Evolutionary conservation across 176 grass and related monocot species (phyloP).

Genomic region (Coix lacrymajobi): DNA sequence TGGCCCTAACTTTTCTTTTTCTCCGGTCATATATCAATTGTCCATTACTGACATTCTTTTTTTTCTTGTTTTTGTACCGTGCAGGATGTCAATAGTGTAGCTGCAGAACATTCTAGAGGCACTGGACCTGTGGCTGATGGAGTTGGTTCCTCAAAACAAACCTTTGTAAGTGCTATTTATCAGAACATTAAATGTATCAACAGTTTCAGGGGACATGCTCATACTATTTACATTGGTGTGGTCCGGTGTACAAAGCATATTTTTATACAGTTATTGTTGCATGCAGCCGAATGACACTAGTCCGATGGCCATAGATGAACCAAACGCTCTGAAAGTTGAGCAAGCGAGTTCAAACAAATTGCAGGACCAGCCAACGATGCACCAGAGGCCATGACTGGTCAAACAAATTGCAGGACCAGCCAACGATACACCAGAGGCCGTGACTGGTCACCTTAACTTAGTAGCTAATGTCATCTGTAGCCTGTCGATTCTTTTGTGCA

Average conservation of each 20-base stretch:
- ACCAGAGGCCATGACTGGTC: conserved; percentile 37
- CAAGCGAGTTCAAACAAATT: conserved; percentile 37
- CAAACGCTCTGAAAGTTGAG: conserved; percentile 31
- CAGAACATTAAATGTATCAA: conserved; percentile 1
- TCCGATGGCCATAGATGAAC: conserved; percentile 48
- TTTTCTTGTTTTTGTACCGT: background rate
- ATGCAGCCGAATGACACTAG: conserved; percentile 38
- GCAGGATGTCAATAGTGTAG: conserved; percentile 32
- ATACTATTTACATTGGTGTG: background rate
- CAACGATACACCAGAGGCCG: conserved; percentile 27
- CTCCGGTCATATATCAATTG: background rate
- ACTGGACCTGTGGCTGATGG: conserved; percentile 35
- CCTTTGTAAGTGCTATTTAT: conserved; percentile 30
- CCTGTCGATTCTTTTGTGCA: conserved; percentile 10
- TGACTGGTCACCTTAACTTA: conserved; percentile 15
- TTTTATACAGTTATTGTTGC: background rate
- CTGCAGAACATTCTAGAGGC: conserved; percentile 20
- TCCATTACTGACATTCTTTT: background rate
- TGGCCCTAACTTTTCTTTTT: background rate
- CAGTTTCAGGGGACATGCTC: background rate
- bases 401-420: conserved; percentile 37
- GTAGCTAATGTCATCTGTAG: conserved; percentile 22
- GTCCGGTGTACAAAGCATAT: background rate
- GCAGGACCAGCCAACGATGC: conserved; percentile 14
- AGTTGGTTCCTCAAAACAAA: conserved; percentile 33